These are phyloP conservation scores for Paraleonurus japonicus DNA, from an alignment of 257 asterid genomes.

Conservation along the genomic window DNA sequence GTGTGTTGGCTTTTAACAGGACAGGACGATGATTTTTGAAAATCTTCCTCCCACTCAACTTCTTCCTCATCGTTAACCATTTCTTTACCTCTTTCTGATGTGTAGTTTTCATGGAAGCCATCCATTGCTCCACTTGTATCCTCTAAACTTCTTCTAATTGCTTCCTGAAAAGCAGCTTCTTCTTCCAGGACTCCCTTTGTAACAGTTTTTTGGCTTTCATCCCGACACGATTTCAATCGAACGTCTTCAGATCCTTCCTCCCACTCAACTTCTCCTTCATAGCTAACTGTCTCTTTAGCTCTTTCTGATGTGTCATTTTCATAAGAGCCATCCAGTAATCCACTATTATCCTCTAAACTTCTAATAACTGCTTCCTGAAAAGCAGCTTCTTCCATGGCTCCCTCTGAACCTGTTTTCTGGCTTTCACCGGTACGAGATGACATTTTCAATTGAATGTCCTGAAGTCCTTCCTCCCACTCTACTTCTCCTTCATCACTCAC, in stretches of 20 bases:
- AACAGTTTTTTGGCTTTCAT: slow-evolving; percentile 36
- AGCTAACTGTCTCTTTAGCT: slow-evolving; percentile 34
- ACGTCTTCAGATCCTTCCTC: slow-evolving; percentile 63
- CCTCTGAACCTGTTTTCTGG: slow-evolving; percentile 43
- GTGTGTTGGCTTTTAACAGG: slow-evolving; percentile 34
- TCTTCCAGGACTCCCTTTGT: slow-evolving; percentile 73
- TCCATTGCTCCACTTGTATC: slow-evolving; percentile 36
- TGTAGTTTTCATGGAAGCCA: slow-evolving; percentile 28
- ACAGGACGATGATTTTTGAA: slow-evolving; percentile 31
- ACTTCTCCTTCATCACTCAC: slow-evolving; percentile 52
- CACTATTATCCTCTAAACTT: slow-evolving; percentile 60
- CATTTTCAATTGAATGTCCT: slow-evolving; percentile 37
- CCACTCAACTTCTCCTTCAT: slow-evolving; percentile 69
- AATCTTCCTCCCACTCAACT: slow-evolving; percentile 83
- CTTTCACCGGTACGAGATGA: slow-evolving; percentile 32
- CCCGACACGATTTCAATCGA: slow-evolving; percentile 37
- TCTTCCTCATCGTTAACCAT: slow-evolving; percentile 48
- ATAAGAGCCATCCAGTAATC: slow-evolving; percentile 25
- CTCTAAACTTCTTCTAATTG: slow-evolving; percentile 78
- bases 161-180: slow-evolving; percentile 79
- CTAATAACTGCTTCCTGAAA: slow-evolving; percentile 74
- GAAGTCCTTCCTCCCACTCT: slow-evolving; percentile 86
- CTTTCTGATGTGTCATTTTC: slow-evolving; percentile 27
- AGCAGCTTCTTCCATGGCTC: slow-evolving; percentile 58
- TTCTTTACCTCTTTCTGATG: slow-evolving; percentile 29